Evolutionary conservation across 2,329 filamentous ascomycete species (phyloP).

Genomic region (Exophiala bonariae): DNA sequence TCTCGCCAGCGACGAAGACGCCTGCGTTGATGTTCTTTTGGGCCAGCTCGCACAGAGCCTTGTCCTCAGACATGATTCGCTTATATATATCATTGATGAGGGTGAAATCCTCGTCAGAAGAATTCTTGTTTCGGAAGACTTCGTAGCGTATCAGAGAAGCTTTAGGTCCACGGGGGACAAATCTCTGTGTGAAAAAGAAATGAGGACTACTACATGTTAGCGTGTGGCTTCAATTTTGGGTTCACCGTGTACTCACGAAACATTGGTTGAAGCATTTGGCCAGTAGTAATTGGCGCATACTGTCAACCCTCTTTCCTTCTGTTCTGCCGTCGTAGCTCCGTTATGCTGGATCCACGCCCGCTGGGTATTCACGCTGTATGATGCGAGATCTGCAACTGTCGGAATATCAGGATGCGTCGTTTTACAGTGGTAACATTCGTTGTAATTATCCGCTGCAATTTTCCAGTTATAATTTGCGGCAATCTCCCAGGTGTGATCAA

Average conservation of each 20-base stretch:
- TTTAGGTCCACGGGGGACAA: slow-evolving; percentile 55
- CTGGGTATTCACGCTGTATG: slow-evolving; percentile 55
- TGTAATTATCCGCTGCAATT: slow-evolving; percentile 54
- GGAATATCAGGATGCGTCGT: slow-evolving; percentile 59
- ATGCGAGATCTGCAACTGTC: slow-evolving; percentile 53
- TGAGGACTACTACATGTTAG: slow-evolving; percentile 43
- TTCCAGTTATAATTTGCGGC: slow-evolving; percentile 23
- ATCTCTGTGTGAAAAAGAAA: slow-evolving; percentile 65
- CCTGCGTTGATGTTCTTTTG: slow-evolving; percentile 63
- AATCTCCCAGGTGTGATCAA: slow-evolving; percentile 38
- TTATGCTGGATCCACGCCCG: slow-evolving; percentile 57
- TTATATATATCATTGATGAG: slow-evolving; percentile 62
- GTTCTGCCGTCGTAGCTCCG: slow-evolving; percentile 34
- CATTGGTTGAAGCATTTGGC: slow-evolving; percentile 21
- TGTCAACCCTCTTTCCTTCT: slow-evolving; percentile 11
- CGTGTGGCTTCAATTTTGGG: background rate
- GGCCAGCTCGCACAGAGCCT: slow-evolving; percentile 58
- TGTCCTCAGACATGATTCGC: slow-evolving; percentile 65
- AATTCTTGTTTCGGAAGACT: slow-evolving; percentile 62
- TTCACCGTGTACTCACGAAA: slow-evolving; percentile 14
- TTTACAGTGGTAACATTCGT: slow-evolving; percentile 59
- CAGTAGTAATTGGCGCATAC: slow-evolving; percentile 19
- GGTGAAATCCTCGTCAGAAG: slow-evolving; percentile 58
- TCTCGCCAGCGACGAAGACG: slow-evolving; percentile 61
- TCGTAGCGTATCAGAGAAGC: slow-evolving; percentile 61